Evolutionary conservation across 164 flowering plant genomes (phyloP).

Genomic region (Platanus orientalis): DNA sequence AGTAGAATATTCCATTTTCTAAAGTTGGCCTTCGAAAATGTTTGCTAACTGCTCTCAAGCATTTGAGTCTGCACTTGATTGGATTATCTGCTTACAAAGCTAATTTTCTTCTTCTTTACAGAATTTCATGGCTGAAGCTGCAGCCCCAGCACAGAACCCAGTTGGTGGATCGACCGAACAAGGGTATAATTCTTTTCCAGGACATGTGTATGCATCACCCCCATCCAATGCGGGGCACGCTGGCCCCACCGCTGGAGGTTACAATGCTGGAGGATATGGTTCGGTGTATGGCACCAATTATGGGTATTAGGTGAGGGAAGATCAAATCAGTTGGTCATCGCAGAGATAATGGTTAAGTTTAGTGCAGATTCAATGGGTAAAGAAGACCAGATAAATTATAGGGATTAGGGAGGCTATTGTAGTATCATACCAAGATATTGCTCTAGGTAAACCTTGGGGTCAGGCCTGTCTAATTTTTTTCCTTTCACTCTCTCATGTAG

Average conservation of each 20-base stretch:
- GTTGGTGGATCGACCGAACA: conserved; percentile 20
- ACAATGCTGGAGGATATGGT: conserved; percentile 28
- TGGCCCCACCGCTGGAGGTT: too few relatives aligned
- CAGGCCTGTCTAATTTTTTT: too few relatives aligned
- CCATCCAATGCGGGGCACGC: conserved; percentile 25
- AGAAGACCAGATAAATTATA: too few relatives aligned
- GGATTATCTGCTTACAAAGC: neutral
- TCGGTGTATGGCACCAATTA: conserved; percentile 36
- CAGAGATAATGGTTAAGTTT: neutral
- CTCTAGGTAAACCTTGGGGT: too few relatives aligned
- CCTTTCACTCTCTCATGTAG: too few relatives aligned
- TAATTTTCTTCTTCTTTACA: conserved; percentile 14
- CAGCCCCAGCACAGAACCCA: conserved; percentile 24
- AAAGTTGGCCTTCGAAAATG: too few relatives aligned
- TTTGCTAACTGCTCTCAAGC: too few relatives aligned
- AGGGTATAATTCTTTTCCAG: conserved; percentile 21
- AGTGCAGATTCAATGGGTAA: neutral
- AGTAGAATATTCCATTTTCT: too few relatives aligned
- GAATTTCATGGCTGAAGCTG: conserved; percentile 56
- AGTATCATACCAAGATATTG: neutral
- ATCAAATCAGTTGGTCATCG: neutral
- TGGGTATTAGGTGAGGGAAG: conserved; percentile 27
- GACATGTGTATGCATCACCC: conserved; percentile 29
- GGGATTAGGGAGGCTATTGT: neutral
- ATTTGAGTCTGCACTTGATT: too few relatives aligned